Conservation (phyloP, 2,329 filamentous ascomycete species). For the Chaetomium sp. region DNA sequence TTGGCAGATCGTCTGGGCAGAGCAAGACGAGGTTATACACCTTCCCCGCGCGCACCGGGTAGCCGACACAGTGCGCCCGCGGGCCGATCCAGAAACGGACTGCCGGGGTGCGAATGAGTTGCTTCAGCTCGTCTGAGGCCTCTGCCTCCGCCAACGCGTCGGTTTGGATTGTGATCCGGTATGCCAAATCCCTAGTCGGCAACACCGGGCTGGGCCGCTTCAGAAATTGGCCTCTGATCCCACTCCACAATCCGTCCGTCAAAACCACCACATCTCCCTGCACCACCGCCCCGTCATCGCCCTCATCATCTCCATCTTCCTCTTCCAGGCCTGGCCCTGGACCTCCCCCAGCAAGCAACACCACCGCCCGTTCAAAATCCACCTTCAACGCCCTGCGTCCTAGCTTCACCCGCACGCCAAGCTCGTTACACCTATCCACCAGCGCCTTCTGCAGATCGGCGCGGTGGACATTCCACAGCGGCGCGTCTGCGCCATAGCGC, state of each 20-base stretch:
- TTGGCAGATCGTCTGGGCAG: conserved; percentile 39
- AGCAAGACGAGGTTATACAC: conserved; percentile 43
- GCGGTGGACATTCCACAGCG: conserved; percentile 44
- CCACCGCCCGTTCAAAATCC: conserved; percentile 10
- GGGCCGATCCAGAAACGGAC: conserved; percentile 52
- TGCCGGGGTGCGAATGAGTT: conserved; percentile 39
- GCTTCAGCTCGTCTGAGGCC: conserved; percentile 41
- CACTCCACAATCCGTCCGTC: conserved; percentile 42
- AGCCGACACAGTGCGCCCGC: conserved; percentile 42
- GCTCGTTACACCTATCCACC: conserved; percentile 32
- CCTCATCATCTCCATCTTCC: not conserved
- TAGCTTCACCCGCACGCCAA: conserved; percentile 31
- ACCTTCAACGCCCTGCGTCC: conserved; percentile 10
- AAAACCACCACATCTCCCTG: conserved; percentile 40
- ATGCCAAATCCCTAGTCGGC: conserved; percentile 50
- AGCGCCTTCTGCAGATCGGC: conserved; percentile 42
- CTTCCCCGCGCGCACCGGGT: conserved; percentile 37
- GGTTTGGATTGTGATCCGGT: conserved; percentile 44
- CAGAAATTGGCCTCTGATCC: conserved; percentile 39
- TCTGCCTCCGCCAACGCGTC: conserved; percentile 35
- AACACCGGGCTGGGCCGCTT: conserved; percentile 38
- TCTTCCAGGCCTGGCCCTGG: conserved; percentile 30
- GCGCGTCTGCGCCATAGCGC: conserved; percentile 23
- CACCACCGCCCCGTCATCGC: conserved; percentile 26
- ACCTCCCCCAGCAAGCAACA: not conserved